Evolutionary conservation across 169 alveolate species (phyloP).

Genomic region (Babesia bovis): DNA sequence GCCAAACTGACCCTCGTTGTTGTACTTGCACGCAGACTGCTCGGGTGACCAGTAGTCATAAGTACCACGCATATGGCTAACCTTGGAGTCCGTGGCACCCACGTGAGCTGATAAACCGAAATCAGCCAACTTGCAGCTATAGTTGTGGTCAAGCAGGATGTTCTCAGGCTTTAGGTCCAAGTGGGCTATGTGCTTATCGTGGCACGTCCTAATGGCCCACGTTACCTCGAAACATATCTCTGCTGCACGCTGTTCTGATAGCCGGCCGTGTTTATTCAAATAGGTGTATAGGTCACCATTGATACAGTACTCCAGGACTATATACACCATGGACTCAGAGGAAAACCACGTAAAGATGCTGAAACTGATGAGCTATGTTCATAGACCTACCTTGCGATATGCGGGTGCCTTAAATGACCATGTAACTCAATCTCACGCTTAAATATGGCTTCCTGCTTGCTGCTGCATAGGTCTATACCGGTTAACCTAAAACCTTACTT

Average conservation of each 20-base stretch:
- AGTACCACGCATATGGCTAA: slow-evolving; percentile 65
- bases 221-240: slow-evolving; percentile 78
- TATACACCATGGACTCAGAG: slow-evolving; percentile 77
- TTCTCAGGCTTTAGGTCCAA: slow-evolving; percentile 84
- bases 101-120: slow-evolving; percentile 85
- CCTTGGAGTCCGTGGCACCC: slow-evolving; percentile 68
- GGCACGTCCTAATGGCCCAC: slow-evolving; percentile 86
- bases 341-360: slow-evolving; percentile 84
- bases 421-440: slow-evolving; percentile 87
- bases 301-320: slow-evolving; percentile 83
- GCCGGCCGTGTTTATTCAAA: slow-evolving; percentile 68
- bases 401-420: slow-evolving; percentile 85
- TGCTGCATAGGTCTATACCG: slow-evolving; percentile 30
- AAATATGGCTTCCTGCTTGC: slow-evolving; percentile 80
- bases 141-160: slow-evolving; percentile 79
- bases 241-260: slow-evolving; percentile 74
- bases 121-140: slow-evolving; percentile 80
- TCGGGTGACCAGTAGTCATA: slow-evolving; percentile 83
- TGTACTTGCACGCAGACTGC: slow-evolving; percentile 76
- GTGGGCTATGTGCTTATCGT: slow-evolving; percentile 85
- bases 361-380: neutral
- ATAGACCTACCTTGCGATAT: slow-evolving; percentile 74
- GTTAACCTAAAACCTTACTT: slow-evolving; percentile 33
- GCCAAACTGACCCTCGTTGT: slow-evolving; percentile 67
- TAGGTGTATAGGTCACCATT: slow-evolving; percentile 78